Conservation (phyloP, 805 yeast genomes). For the Kluyveromyces siamensis region DNA sequence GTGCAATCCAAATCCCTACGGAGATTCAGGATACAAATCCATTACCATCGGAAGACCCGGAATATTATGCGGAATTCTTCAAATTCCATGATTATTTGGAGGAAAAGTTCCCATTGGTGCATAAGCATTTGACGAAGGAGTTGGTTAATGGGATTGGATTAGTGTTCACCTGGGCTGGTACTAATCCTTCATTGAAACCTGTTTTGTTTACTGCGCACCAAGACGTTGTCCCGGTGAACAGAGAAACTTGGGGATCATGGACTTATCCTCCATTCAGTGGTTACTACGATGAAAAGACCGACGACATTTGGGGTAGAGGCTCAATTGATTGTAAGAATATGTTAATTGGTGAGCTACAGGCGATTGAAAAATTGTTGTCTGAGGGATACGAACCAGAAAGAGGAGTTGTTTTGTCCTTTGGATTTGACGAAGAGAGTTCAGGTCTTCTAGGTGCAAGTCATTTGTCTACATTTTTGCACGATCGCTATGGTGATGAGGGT, state of each 20-base stretch:
- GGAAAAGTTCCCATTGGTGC: constrained; percentile 47
- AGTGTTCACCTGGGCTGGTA: constrained; percentile 58
- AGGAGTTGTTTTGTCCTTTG: constrained; percentile 55
- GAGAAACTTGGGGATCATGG: constrained; percentile 54
- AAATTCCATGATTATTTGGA: constrained; percentile 46
- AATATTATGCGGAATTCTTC: constrained; percentile 39
- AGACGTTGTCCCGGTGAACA: constrained; percentile 75
- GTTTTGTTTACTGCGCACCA: constrained; percentile 68
- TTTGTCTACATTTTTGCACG: constrained; percentile 37
- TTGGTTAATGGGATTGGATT: constrained; percentile 58
- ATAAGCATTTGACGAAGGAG: constrained; percentile 38
- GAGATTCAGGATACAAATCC: constrained; percentile 47
- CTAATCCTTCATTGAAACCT: constrained; percentile 46
- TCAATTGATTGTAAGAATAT: constrained; percentile 66
- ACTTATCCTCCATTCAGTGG: constrained; percentile 58
- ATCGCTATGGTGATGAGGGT: constrained; percentile 52
- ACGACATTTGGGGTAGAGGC: constrained; percentile 68
- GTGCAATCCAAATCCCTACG: constrained; percentile 59
- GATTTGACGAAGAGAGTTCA: constrained; percentile 71
- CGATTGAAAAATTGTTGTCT: constrained; percentile 46
- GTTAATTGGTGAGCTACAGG: constrained; percentile 56
- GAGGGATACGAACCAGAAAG: constrained; percentile 51
- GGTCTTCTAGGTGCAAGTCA: constrained; percentile 53
- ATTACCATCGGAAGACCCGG: constrained; percentile 25
- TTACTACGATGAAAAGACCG: constrained; percentile 49